Evolutionary conservation across 164 flowering plant species (phyloP), one percentile per base, ranked within the genome.

Genomic region (Macadamia integrifolia): DNA sequence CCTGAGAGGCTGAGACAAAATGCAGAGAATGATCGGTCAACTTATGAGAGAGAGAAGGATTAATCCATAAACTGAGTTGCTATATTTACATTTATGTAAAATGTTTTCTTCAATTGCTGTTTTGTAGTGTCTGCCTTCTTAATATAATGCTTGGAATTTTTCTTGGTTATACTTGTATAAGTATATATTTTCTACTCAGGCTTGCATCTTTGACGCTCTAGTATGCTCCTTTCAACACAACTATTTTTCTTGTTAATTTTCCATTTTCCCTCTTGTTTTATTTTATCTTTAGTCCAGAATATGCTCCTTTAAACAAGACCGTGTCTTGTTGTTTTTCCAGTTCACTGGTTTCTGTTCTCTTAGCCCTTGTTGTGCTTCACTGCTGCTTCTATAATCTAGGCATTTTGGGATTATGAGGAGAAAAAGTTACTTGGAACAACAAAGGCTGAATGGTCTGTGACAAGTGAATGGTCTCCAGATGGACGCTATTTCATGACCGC

Each of bases 381-480:
- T 58, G 30, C 43, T 60, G 44, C 44, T 1, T 60, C n/a, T 5
- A 10, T 30, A 59, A 32, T 60, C 52, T 76, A 95, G 99, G 97
- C 85, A 46, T 95, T 95, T 73, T 95, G 99, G 99, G 99, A 92
- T 60, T 87, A 83, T 58, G 58, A 50, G 8, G 93, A 89, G 69
- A 89, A 92, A 80, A 91, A 84, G 64, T 77, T 83, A 74, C 82
- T 95, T 66, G 92, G 87, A 67, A 77, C 82, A 56, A 84, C 96
- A 14, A 92, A 80, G 78, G 91, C 99, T 69, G 99, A 95, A 73
- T 85, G 85, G 64, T 95, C 99, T 56, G 99, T 95, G 60, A 81
- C 94, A 28, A 89, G 98, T 77, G 99, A 95, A 74, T 95, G 99
- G 99, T 92, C 99, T 28, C 92, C 99, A 23, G 85, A 88, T 85